Percentiles rank a stretch among this genome's conserved stretches.
These are phyloP conservation scores for Penicillium argentinense DNA, from an alignment of 495 filamentous ascomycete species.

Conservation along the genomic window DNA sequence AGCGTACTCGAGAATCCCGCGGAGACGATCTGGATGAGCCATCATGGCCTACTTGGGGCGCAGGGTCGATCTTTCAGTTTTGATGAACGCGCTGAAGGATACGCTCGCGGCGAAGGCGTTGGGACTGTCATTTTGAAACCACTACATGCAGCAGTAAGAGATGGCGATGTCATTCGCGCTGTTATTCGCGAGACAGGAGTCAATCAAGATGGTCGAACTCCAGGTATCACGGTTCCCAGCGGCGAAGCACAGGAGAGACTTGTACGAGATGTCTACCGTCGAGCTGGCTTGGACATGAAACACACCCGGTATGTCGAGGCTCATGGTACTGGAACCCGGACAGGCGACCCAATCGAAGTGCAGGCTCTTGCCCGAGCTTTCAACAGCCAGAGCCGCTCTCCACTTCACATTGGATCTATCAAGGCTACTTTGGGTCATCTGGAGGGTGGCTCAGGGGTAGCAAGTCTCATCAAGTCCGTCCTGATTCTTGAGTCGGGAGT, in stretches of 20 bases:
- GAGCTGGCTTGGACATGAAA: conserved; percentile 31
- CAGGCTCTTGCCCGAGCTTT: conserved; percentile 46
- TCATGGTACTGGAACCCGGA: conserved; percentile 48
- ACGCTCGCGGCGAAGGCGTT: conserved; percentile 46
- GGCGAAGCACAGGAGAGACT: conserved; percentile 36
- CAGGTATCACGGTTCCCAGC: conserved; percentile 43
- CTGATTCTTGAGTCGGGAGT: conserved; percentile 39
- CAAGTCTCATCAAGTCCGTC: conserved; percentile 40
- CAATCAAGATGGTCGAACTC: conserved; percentile 55
- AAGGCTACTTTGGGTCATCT: conserved; percentile 49
- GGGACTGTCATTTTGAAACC: conserved; percentile 42
- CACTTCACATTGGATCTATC: conserved; percentile 34
- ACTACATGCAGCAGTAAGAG: conserved; percentile 33
- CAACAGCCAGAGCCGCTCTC: conserved; percentile 14
- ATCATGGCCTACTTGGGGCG: conserved; percentile 32
- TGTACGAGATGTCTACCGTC: conserved; percentile 41
- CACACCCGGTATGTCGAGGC: conserved; percentile 47
- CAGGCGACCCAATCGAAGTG: conserved; percentile 52
- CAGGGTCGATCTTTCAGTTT: conserved; percentile 42
- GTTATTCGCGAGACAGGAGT: conserved; percentile 31
- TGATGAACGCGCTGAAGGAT: conserved; percentile 43
- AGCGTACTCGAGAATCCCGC: conserved; percentile 21
- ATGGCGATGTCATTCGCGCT: conserved; percentile 46
- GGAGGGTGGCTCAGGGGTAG: conserved; percentile 46
- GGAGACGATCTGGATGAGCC: conserved; percentile 21